A percentile compares a stretch with the other conserved stretches of the same genome.
phyloP scores from a whole-genome alignment of 139 green algal genomes.

The Chlamydomonas applanata region DNA sequence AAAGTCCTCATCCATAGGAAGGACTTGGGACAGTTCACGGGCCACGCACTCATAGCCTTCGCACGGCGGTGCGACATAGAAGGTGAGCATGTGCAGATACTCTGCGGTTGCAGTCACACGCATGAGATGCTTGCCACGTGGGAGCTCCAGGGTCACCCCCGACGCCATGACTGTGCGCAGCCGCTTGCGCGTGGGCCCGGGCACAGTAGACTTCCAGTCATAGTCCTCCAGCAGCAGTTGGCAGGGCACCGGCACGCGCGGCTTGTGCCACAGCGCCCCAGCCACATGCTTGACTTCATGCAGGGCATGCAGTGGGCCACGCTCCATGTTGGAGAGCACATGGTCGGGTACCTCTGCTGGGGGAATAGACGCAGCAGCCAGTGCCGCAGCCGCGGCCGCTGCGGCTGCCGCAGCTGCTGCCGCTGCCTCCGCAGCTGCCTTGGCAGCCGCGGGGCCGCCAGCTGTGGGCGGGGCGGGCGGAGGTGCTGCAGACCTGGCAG shows the following conservation, averaged over 20 bases:
- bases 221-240: conserved; percentile 39
- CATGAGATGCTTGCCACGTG: conserved; percentile 60
- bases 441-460: neutral
- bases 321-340: neutral
- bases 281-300: conserved; percentile 21
- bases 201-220: conserved; percentile 26
- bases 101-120: conserved; percentile 27
- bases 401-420: neutral
- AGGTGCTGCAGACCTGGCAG: neutral
- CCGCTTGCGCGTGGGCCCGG: conserved; percentile 34
- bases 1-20: neutral
- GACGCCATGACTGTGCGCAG: conserved; percentile 37
- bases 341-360: neutral
- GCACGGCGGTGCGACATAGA: conserved; percentile 23
- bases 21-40: conserved; percentile 1
- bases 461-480: neutral
- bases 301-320: neutral
- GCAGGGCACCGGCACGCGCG: conserved; percentile 16
- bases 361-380: neutral
- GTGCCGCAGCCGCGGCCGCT: neutral
- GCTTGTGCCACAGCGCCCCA: conserved; percentile 21
- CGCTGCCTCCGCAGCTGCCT: conserved; percentile 8
- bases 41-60: neutral
- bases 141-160: conserved; percentile 43
- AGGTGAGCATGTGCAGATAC: conserved; percentile 43